Evolutionary conservation across 2,329 filamentous ascomycete species (phyloP).

Genomic region (Sphaerulina vaccinii): DNA sequence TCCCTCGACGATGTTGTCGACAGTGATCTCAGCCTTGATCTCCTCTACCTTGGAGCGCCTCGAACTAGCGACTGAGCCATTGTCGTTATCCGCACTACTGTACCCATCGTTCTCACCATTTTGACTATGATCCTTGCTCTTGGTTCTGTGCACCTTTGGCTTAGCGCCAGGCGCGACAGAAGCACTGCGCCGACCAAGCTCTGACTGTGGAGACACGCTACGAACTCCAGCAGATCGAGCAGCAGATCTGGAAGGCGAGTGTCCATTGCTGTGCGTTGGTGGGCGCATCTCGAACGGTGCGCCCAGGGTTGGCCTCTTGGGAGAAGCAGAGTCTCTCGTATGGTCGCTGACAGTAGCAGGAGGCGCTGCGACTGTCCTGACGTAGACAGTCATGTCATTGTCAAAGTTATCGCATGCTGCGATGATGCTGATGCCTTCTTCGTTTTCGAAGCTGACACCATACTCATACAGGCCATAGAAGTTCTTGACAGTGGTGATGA

Average conservation of each 20-base stretch:
- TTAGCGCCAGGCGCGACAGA: slow-evolving; percentile 65
- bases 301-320: slow-evolving; percentile 58
- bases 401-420: slow-evolving; percentile 93
- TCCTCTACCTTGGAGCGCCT: slow-evolving; percentile 78
- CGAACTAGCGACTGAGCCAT: slow-evolving; percentile 68
- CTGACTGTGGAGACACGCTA: slow-evolving; percentile 71
- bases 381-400: slow-evolving; percentile 89
- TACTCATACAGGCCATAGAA: slow-evolving; percentile 93
- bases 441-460: slow-evolving; percentile 93
- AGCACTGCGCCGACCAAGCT: slow-evolving; percentile 71
- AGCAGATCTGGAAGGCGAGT: slow-evolving; percentile 64
- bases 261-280: slow-evolving; percentile 58
- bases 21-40: slow-evolving; percentile 93
- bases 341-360: slow-evolving; percentile 23
- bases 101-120: slow-evolving; percentile 68
- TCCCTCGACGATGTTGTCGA: slow-evolving; percentile 97
- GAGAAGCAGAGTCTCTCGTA: slow-evolving; percentile 40
- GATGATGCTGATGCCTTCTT: slow-evolving; percentile 84
- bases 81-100: slow-evolving; percentile 82
- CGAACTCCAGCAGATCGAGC: slow-evolving; percentile 72
- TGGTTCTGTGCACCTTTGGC: slow-evolving; percentile 55
- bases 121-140: slow-evolving; percentile 53
- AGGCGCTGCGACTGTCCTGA: slow-evolving; percentile 53
- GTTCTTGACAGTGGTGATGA: slow-evolving; percentile 97
- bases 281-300: slow-evolving; percentile 65